Base-by-base conservation (phyloP, 2,329 filamentous ascomycete genomes). In the Basipetospora chlamydospora region DNA sequence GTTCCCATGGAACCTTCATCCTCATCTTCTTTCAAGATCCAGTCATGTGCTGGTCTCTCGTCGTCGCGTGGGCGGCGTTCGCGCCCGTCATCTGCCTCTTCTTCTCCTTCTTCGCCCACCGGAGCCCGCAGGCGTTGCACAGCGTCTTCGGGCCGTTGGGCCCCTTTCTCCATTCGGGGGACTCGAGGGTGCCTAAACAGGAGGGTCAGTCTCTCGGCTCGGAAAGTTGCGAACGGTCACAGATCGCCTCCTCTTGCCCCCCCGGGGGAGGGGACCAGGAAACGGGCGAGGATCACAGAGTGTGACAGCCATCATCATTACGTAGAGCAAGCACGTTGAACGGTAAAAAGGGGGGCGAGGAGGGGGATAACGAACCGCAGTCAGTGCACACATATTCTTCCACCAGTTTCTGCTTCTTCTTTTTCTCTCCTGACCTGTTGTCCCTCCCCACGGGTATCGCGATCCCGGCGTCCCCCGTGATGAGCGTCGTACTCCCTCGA, bases 311-410 rank as follows among this genome's bases (percentile, higher is more conserved):
- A 31, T 16, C 13, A 28, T 13, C n/a, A 31, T 20, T 33, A 12
- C 6, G 28, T 22, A 13, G 28, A 31, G 12, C 12, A 18, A 18
- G 26, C 16, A 22, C 6, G n/a, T 10, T 23, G 36, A 18, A 13
- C 10, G 3, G 30, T 26, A n/a, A 36, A 28, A 28, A 6, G 22
- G 11, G 11, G 26, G 20, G 18, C 18, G 28, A 35, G 21, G 17
- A 21, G 11, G 8, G 38, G n/a, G n/a, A n/a, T n/a, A n/a, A 61
- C 69, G 44, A 61, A 64, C 88, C 87, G 58, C 88, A 96, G 55
- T 95, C 88, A 1, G 84, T 88, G 57, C 88, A 96, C 26, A 94
- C 84, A 52, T 95, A 95, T 63, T 95, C 87, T 51, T 94, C 76
- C 2, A 71, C 69, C 17, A 74, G 67, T 54, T 94, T 94, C 32